These are phyloP conservation scores for Entomortierella beljakovae DNA, from an alignment of 192 early-diverging fungal species.

Conservation along the genomic window DNA sequence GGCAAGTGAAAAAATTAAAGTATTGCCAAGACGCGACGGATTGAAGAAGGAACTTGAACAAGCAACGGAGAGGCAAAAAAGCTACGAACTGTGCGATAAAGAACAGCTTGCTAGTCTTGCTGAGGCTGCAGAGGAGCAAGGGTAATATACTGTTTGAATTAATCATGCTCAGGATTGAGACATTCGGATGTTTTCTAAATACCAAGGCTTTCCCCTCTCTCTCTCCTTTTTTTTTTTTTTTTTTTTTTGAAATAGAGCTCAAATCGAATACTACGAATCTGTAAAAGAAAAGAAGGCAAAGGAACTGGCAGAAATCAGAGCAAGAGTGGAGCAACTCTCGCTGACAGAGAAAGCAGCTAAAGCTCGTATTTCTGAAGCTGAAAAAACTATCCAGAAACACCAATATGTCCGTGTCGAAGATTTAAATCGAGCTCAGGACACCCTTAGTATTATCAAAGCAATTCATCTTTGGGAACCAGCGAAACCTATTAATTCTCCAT, in stretches of 20 bases:
- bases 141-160: slow-evolving; percentile 10
- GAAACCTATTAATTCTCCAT: neutral
- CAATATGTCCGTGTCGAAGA: slow-evolving; percentile 36
- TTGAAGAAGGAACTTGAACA: slow-evolving; percentile 20
- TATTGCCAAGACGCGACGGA: slow-evolving; percentile 19
- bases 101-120: slow-evolving; percentile 38
- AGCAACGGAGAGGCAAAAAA: slow-evolving; percentile 21
- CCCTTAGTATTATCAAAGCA: slow-evolving; percentile 25
- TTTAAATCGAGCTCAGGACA: slow-evolving; percentile 18
- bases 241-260: no score
- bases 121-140: slow-evolving; percentile 48
- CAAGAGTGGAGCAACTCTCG: slow-evolving; percentile 27
- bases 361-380: slow-evolving; percentile 10
- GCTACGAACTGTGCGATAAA: slow-evolving; percentile 42
- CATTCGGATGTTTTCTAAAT: no score
- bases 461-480: slow-evolving; percentile 40
- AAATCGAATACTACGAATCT: slow-evolving; percentile 38
- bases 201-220: neutral
- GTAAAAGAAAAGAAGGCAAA: slow-evolving; percentile 24
- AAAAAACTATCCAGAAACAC: slow-evolving; percentile 41
- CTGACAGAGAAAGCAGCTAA: slow-evolving; percentile 8
- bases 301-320: slow-evolving; percentile 28
- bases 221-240: neutral
- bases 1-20: slow-evolving; percentile 10
- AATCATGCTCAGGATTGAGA: neutral